Percentiles rank a stretch among this genome's conserved stretches.
Evolutionary conservation across 441 rosid species (phyloP).

Genomic region (Rhodomyrtus psidioides): DNA sequence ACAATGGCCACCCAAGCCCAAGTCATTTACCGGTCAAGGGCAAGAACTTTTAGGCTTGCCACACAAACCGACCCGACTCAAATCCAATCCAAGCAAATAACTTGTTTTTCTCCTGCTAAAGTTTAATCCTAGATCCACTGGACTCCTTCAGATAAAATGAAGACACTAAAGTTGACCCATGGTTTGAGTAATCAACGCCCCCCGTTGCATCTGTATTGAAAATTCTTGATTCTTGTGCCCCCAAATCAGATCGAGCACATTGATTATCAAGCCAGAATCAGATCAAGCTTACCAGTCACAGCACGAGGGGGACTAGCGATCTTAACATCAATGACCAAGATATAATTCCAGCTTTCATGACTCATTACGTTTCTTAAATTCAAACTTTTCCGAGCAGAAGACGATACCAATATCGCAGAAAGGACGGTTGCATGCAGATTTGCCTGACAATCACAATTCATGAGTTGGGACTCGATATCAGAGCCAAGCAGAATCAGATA

Average conservation of each 20-base stretch:
- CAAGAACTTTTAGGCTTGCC: too few relatives aligned
- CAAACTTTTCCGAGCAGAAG: not conserved
- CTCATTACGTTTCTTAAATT: not conserved
- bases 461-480: not conserved
- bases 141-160: too few relatives aligned
- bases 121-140: too few relatives aligned
- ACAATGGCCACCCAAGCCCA: too few relatives aligned
- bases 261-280: not conserved
- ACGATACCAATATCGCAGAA: not conserved
- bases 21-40: too few relatives aligned
- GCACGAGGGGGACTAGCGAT: not conserved
- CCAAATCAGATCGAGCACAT: too few relatives aligned
- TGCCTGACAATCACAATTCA: not conserved
- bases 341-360: not conserved
- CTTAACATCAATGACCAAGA: not conserved
- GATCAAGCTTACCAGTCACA: not conserved
- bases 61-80: too few relatives aligned
- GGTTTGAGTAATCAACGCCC: too few relatives aligned
- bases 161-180: too few relatives aligned
- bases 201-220: too few relatives aligned
- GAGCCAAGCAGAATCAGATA: not conserved
- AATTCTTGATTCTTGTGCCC: too few relatives aligned
- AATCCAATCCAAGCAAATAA: not conserved
- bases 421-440: not conserved
- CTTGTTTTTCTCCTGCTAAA: too few relatives aligned